phyloP scores from a whole-genome alignment of 1,284 basidiomycete genomes.

The Marasmius tenuissimus region DNA sequence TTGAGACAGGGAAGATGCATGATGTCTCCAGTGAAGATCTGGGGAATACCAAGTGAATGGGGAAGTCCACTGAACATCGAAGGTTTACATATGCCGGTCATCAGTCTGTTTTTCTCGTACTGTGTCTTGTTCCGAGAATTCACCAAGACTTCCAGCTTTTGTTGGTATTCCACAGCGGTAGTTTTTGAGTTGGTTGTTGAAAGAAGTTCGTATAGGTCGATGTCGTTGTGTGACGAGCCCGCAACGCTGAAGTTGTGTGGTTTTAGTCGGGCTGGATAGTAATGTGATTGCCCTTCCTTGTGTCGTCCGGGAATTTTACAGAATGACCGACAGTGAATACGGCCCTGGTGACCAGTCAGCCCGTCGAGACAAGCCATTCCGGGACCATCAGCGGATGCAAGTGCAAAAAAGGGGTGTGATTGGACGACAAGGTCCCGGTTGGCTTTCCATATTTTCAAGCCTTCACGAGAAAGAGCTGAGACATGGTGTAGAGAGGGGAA shows the following conservation, averaged over 20 bases:
- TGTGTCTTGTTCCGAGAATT: slow-evolving; percentile 3
- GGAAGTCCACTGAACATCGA: slow-evolving; percentile 7
- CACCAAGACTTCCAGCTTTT: slow-evolving; percentile 15
- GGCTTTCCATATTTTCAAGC: slow-evolving; percentile 12
- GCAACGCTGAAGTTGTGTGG: slow-evolving; percentile 16
- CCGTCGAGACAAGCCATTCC: no score
- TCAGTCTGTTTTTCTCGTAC: not conserved
- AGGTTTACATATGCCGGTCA: slow-evolving; percentile 11
- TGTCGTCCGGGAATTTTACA: slow-evolving; percentile 24
- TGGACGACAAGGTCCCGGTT: no score
- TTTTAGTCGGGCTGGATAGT: slow-evolving; percentile 15
- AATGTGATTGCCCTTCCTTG: slow-evolving; percentile 5
- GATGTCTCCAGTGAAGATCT: slow-evolving; percentile 3
- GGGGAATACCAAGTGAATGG: not conserved
- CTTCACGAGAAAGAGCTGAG: slow-evolving; percentile 22
- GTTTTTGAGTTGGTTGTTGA: slow-evolving; percentile 1
- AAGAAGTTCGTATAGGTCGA: slow-evolving; percentile 17
- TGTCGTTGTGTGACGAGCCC: slow-evolving; percentile 18
- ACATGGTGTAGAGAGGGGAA: slow-evolving; percentile 26
- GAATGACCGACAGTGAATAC: slow-evolving; percentile 25
- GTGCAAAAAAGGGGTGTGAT: not conserved
- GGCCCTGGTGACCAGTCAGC: slow-evolving; percentile 31
- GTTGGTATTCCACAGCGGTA: slow-evolving; percentile 15
- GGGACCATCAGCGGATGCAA: slow-evolving; percentile 25
- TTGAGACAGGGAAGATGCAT: slow-evolving; percentile 6